Evolutionary conservation across 306 rosid species (phyloP).

Genomic region (Lathyrus aphaca): DNA sequence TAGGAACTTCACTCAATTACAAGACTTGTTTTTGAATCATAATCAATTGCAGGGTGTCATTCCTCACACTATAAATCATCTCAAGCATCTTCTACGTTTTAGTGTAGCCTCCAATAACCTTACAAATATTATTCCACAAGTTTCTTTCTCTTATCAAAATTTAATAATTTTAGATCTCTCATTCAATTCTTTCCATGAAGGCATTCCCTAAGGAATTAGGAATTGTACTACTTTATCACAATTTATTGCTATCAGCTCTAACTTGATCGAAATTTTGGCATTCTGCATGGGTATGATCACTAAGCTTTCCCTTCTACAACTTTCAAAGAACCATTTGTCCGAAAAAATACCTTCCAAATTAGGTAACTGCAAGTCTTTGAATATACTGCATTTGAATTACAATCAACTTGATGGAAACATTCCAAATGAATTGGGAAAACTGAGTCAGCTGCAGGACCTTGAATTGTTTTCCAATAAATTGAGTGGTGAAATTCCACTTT

Average conservation of each 20-base stretch:
- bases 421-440: conserved; percentile 70
- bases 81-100: conserved; percentile 46
- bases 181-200: conserved; percentile 56
- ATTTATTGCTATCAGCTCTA: conserved; percentile 45
- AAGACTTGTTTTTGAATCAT: conserved; percentile 41
- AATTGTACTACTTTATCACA: conserved; percentile 52
- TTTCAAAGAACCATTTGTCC: conserved; percentile 59
- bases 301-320: conserved; percentile 46
- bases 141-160: conserved; percentile 47
- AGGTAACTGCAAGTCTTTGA: conserved; percentile 68
- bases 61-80: conserved; percentile 59
- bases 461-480: conserved; percentile 58
- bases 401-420: conserved; percentile 74
- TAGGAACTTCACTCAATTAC: conserved; percentile 58
- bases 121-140: conserved; percentile 62
- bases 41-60: conserved; percentile 58
- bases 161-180: conserved; percentile 58
- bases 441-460: conserved; percentile 54
- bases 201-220: conserved; percentile 66
- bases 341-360: conserved; percentile 75
- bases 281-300: conserved; percentile 61
- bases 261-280: conserved; percentile 67
- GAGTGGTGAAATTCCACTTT: conserved; percentile 73
- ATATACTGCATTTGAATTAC: conserved; percentile 44
- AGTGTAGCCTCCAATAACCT: conserved; percentile 47